Evolutionary conservation across 192 early-diverging fungal genomes (phyloP).

Genomic region (Rhizoclosmatium sp.): DNA sequence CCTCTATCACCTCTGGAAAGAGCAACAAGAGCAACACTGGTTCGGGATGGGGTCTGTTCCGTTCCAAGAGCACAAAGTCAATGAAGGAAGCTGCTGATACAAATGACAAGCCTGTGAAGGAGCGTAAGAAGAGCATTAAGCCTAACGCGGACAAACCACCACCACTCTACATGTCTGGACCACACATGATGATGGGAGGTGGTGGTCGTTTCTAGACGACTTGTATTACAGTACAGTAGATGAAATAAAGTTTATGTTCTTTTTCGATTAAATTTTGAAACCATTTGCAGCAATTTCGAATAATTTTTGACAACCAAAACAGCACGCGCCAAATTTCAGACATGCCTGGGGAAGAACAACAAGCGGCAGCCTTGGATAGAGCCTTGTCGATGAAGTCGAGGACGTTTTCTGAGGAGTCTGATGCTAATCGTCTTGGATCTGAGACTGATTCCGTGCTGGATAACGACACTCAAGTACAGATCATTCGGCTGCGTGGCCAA

Average conservation of each 20-base stretch:
- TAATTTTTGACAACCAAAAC: no score
- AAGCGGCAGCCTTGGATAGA: no score
- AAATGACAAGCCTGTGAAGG: background rate
- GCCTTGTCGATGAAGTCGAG: no score
- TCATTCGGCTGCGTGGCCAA: conserved; percentile 17
- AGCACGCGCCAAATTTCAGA: no score
- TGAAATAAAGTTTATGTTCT: no score
- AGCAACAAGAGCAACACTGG: conserved; percentile 13
- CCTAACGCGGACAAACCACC: background rate
- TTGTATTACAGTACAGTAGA: no score
- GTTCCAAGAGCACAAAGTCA: background rate
- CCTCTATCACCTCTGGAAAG: conserved; percentile 17
- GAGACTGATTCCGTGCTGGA: background rate
- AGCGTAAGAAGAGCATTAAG: background rate
- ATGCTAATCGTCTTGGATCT: no score
- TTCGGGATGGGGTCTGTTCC: background rate
- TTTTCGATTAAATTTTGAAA: no score
- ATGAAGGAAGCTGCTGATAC: background rate
- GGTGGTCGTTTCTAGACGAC: background rate
- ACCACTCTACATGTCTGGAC: background rate
- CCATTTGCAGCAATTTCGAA: no score
- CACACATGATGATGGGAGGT: background rate
- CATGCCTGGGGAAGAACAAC: no score
- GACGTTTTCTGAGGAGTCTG: no score
- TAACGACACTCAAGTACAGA: conserved; percentile 17